Percentiles rank a stretch among this genome's conserved stretches.
These are phyloP conservation scores for Talaromyces sp. DNA, from an alignment of 2,329 filamentous ascomycete species.

Conservation along the genomic window DNA sequence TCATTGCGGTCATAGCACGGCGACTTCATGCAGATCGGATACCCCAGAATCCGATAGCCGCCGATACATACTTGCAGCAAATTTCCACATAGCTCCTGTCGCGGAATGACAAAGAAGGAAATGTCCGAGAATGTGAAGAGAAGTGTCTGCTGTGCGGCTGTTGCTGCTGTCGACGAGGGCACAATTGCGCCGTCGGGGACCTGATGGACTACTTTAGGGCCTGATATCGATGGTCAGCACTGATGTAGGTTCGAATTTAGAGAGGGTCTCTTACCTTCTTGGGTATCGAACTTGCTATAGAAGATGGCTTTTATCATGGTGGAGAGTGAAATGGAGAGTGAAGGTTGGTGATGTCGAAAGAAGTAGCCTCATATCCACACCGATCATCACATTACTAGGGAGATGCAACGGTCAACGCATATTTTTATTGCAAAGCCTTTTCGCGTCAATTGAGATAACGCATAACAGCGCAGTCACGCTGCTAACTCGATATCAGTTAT, in stretches of 20 bases:
- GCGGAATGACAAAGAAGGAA: constrained; percentile 88
- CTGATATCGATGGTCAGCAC: constrained; percentile 27
- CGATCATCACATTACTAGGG: neutral
- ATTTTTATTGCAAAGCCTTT: neutral
- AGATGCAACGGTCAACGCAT: neutral
- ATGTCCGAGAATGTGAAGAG: constrained; percentile 82
- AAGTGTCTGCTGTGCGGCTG: constrained; percentile 46
- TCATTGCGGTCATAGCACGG: constrained; percentile 83
- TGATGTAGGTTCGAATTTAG: neutral
- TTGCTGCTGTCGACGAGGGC: constrained; percentile 39
- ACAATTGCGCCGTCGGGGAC: constrained; percentile 56
- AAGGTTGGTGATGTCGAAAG: neutral
- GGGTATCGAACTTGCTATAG: constrained; percentile 61
- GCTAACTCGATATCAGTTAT: neutral
- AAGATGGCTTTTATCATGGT: constrained; percentile 60
- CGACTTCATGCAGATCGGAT: constrained; percentile 80
- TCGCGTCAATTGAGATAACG: neutral
- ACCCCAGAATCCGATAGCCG: constrained; percentile 76
- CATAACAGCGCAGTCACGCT: neutral
- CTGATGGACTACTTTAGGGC: constrained; percentile 59
- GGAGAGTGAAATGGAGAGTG: no score
- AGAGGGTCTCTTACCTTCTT: constrained; percentile 39
- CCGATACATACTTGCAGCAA: constrained; percentile 66
- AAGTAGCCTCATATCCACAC: neutral
- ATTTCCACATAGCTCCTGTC: constrained; percentile 90